Evolutionary conservation across 345 rosid genomes (phyloP).

Genomic region (Excoecaria cochinchinensis): DNA sequence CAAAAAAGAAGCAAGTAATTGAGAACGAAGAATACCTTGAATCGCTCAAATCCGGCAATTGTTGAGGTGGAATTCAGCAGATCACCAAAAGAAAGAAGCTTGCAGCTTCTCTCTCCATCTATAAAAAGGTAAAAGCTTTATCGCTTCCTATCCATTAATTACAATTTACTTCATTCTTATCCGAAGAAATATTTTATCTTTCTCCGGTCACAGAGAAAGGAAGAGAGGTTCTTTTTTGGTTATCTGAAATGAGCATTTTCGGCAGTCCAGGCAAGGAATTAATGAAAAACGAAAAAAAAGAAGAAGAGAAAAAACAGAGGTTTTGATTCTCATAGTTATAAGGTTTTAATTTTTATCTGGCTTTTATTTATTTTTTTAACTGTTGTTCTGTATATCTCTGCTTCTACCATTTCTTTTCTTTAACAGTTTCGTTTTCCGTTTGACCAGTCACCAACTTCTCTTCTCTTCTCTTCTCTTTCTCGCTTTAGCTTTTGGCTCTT

Average conservation of each 20-base stretch:
- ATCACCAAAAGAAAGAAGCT: not conserved
- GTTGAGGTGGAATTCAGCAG: not conserved
- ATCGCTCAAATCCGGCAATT: not conserved
- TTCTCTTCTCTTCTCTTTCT: not conserved
- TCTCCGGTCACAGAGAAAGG: not conserved
- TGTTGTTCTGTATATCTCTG: not conserved
- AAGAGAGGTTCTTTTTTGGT: not conserved
- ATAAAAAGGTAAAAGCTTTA: not conserved
- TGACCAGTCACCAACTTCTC: not conserved
- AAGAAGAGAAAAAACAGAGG: not conserved
- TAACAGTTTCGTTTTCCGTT: not conserved
- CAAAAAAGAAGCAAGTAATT: not conserved
- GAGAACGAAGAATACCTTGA: not conserved
- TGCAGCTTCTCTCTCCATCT: not conserved
- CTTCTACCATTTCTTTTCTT: not conserved
- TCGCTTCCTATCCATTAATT: not conserved
- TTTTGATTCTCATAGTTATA: not conserved
- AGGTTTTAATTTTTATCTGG: not conserved
- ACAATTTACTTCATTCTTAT: not conserved
- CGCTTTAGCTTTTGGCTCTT: not conserved
- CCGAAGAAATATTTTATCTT: not conserved
- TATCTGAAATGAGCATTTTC: not conserved
- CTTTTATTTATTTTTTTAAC: not conserved
- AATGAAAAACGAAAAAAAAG: not conserved
- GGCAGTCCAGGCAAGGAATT: not conserved